Evolutionary conservation across 2,329 filamentous ascomycete genomes (phyloP).

Genomic region (Erysiphe pulchra): DNA sequence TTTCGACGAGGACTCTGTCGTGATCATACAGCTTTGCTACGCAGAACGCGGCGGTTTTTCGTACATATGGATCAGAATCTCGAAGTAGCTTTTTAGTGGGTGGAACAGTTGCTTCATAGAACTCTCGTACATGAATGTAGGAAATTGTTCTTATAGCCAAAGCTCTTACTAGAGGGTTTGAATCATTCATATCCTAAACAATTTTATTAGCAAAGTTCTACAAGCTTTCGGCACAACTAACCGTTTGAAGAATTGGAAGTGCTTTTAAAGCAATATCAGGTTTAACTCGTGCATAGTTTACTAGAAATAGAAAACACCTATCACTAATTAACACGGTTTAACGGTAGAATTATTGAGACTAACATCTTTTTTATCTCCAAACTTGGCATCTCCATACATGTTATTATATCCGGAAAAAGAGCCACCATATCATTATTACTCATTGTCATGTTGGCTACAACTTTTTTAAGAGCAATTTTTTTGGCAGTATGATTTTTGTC

Average conservation of each 20-base stretch:
- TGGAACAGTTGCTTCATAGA: conserved; percentile 99
- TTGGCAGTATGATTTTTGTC: conserved; percentile 89
- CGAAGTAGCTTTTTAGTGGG: conserved; percentile 82
- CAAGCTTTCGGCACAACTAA: conserved; percentile 99
- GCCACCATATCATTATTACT: conserved; percentile 99
- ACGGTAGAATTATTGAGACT: conserved; percentile 53
- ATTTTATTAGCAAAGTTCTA: conserved; percentile 95
- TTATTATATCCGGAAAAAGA: conserved; percentile 88
- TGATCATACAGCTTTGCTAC: conserved; percentile 95
- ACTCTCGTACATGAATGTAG: conserved; percentile 93
- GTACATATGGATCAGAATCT: conserved; percentile 94
- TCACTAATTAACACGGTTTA: conserved; percentile 1
- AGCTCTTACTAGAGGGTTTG: conserved; percentile 83
- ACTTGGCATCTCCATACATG: conserved; percentile 90
- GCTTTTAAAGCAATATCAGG: conserved; percentile 43
- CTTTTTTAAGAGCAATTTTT: conserved; percentile 97
- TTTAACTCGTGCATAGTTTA: conserved; percentile 89
- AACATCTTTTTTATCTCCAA: conserved; percentile 96
- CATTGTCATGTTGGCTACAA: conserved; percentile 99
- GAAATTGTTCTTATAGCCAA: conserved; percentile 96
- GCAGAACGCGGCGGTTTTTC: conserved; percentile 93
- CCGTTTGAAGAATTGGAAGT: conserved; percentile 19
- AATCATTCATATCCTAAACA: conserved; percentile 95
- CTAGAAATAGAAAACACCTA: conserved; percentile 92
- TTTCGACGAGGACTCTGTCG: conserved; percentile 73